Evolutionary conservation across 2,329 filamentous ascomycete genomes (phyloP).

Genomic region (Penicillium sp.): DNA sequence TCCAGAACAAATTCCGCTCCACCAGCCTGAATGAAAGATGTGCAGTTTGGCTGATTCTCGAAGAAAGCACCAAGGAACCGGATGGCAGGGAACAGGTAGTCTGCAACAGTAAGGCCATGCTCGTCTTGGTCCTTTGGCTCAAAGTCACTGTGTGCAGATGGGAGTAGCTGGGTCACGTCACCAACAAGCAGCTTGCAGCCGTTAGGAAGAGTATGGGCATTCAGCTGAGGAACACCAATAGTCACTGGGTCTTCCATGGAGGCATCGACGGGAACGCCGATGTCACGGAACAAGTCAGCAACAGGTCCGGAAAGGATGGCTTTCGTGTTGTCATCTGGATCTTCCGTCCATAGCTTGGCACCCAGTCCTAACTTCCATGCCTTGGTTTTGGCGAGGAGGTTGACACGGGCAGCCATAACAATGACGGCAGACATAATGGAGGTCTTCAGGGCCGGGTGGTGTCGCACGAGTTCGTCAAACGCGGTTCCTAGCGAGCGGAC

Average conservation of each 20-base stretch:
- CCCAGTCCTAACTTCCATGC: slow-evolving; percentile 70
- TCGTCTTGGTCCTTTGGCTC: slow-evolving; percentile 52
- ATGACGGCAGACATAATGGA: slow-evolving; percentile 82
- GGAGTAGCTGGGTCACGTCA: slow-evolving; percentile 29
- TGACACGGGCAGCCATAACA: slow-evolving; percentile 82
- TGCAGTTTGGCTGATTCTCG: slow-evolving; percentile 69
- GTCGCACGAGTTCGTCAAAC: slow-evolving; percentile 91
- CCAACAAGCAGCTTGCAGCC: slow-evolving; percentile 36
- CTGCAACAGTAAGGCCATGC: slow-evolving; percentile 56
- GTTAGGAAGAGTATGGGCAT: slow-evolving; percentile 35
- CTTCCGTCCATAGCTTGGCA: slow-evolving; percentile 70
- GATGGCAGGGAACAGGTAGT: slow-evolving; percentile 73
- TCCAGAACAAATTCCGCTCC: slow-evolving; percentile 83
- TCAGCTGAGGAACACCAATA: slow-evolving; percentile 30
- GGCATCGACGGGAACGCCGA: slow-evolving; percentile 31
- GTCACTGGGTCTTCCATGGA: slow-evolving; percentile 23
- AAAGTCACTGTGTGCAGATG: slow-evolving; percentile 23
- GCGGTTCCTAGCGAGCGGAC: slow-evolving; percentile 73
- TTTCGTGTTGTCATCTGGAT: slow-evolving; percentile 58
- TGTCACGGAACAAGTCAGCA: slow-evolving; percentile 34
- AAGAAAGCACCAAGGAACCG: slow-evolving; percentile 79
- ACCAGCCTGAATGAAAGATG: slow-evolving; percentile 71
- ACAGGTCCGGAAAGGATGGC: slow-evolving; percentile 60
- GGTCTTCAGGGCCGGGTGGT: slow-evolving; percentile 80
- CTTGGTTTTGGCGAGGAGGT: slow-evolving; percentile 69